Percentiles rank a stretch among this genome's conserved stretches.
Evolutionary conservation across 208 protist genomes (phyloP).

Genomic region (Leishmania guyanensis): DNA sequence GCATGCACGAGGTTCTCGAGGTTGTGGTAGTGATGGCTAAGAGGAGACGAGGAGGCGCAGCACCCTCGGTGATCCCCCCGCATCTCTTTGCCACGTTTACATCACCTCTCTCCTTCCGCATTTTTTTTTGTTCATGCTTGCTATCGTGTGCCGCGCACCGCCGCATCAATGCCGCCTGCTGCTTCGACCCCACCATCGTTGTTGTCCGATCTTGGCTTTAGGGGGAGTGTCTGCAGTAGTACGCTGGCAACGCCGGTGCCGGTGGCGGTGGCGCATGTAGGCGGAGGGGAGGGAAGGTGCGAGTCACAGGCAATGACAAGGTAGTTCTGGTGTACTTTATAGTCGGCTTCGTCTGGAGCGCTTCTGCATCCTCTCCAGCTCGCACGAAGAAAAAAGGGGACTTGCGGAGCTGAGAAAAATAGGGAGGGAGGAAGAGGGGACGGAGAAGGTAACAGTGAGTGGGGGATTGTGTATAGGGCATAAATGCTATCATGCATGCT

Average conservation of each 20-base stretch:
- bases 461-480: background rate
- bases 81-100: slow-evolving; percentile 16
- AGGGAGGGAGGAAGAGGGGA: background rate
- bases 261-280: background rate
- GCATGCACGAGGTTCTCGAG: background rate
- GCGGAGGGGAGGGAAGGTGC: background rate
- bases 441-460: background rate
- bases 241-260: background rate
- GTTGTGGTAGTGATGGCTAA: background rate
- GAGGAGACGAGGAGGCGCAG: background rate
- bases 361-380: slow-evolving; percentile 23
- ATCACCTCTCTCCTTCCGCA: background rate
- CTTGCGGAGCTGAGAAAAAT: background rate
- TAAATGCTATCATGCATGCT: background rate
- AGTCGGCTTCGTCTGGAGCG: slow-evolving; percentile 18
- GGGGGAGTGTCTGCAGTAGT: background rate
- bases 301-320: slow-evolving; percentile 29
- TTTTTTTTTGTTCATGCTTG: background rate
- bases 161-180: background rate
- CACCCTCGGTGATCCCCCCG: slow-evolving; percentile 22
- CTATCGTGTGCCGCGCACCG: background rate
- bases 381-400: background rate
- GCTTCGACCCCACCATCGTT: background rate
- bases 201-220: background rate
- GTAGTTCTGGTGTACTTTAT: slow-evolving; percentile 26